Base-by-base conservation (phyloP, 2,329 filamentous ascomycete genomes). In the Fusarium caatingaense region DNA sequence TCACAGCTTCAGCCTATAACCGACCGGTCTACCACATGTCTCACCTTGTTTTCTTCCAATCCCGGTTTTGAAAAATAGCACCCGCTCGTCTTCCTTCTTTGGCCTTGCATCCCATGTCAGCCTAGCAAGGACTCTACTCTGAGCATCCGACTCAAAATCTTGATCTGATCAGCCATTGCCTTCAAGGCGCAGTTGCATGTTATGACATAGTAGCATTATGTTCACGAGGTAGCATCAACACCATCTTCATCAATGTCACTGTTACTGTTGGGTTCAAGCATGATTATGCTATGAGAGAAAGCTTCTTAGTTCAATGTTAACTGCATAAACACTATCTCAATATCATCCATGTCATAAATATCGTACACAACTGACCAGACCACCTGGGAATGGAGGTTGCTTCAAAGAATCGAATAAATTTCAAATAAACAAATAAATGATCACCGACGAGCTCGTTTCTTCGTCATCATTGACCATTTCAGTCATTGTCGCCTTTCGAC, bases 401-500 rank as follows among this genome's bases (percentile, higher is more conserved):
- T 67, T 56, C 32, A 69, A 30, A 72, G 72, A 74, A 75, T 72
- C 60, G 63, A 66, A 66, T 49, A 34, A 66, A 66, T 61, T 61
- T 56, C 55, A 66, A 56, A 49, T 50, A 55, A 66, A 63, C 62
- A 71, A 68, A 45, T 60, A 74, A 68, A 73, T 66, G 64, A 66
- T 75, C 71, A 69, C 72, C 55, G 69, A 74, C 71, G 72, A 67
- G 51, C 69, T 72, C 69, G 44, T 72, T 59, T 64, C 64, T 57
- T 75, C 73, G 71, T 75, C 72, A 75, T 75, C 66, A 72, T 72
- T 71, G 69, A 60, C 71, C 72, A 65, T 74, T 71, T 60, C 73
- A 68, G 67, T 70, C 67, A 57, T 75, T 70, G 67, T 71, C 64
- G 57, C 62, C 71, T 66, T 51, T 44, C 46, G 60, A 63, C 69